A percentile compares a stretch with the other conserved stretches of the same genome.
Conservation (phyloP, 345 rosid species). For the Salix caprea region DNA sequence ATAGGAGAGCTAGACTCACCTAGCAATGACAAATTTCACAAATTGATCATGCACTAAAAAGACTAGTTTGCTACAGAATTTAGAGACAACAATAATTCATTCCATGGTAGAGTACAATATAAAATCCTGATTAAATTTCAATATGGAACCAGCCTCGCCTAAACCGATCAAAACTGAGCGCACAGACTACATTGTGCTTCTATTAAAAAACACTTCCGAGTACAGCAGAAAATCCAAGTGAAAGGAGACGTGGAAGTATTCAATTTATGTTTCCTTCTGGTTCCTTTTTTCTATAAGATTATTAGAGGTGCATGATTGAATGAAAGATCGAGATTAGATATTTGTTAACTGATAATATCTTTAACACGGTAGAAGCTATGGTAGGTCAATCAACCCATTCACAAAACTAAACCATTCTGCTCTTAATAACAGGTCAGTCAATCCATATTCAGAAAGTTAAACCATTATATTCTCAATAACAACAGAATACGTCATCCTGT, state of each 20-base stretch:
- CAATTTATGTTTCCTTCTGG: background rate
- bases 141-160: background rate
- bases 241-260: background rate
- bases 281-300: background rate
- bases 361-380: background rate
- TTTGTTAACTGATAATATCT: background rate
- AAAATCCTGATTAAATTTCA: background rate
- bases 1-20: background rate
- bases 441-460: background rate
- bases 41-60: background rate
- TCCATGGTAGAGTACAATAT: background rate
- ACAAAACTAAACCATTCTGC: background rate
- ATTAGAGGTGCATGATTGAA: background rate
- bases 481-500: background rate
- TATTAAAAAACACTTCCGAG: background rate
- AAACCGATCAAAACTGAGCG: background rate
- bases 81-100: background rate
- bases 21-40: background rate
- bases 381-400: background rate
- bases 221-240: background rate
- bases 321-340: background rate
- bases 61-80: background rate
- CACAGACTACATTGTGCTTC: background rate
- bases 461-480: background rate
- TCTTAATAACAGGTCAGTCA: background rate